A percentile compares a stretch with the other conserved stretches of the same genome.
phyloP scores from a whole-genome alignment of 2,329 filamentous ascomycete genomes.

The Penicillium sp. region DNA sequence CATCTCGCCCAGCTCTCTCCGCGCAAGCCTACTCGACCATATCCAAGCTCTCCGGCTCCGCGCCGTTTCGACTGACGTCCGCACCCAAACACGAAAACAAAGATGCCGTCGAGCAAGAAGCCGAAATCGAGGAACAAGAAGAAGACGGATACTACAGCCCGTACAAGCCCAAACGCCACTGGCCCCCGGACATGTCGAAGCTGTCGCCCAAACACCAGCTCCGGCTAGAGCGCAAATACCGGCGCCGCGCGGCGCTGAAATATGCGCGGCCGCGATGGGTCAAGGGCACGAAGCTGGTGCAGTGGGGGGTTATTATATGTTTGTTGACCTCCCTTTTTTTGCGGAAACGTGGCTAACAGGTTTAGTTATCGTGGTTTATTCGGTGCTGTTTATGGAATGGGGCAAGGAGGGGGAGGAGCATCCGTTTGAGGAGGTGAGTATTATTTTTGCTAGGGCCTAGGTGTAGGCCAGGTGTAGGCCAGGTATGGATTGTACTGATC shows the following conservation, averaged over 20 bases:
- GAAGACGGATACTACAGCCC: constrained; percentile 49
- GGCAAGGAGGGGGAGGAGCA: constrained; percentile 31
- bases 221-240: constrained; percentile 63
- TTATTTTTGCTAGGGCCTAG: background rate
- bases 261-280: constrained; percentile 57
- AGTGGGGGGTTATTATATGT: constrained; percentile 54
- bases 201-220: constrained; percentile 64
- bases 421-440: constrained; percentile 39
- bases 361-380: constrained; percentile 41
- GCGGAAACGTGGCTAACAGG: background rate
- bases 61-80: constrained; percentile 12
- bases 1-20: background rate
- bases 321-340: constrained; percentile 20
- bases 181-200: constrained; percentile 62
- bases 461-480: constrained; percentile 13
- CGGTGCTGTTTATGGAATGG: constrained; percentile 44
- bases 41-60: background rate
- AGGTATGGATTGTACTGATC: background rate
- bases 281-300: constrained; percentile 55
- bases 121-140: constrained; percentile 6
- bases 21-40: constrained; percentile 5
- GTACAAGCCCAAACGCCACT: constrained; percentile 58
- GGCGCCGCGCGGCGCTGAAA: constrained; percentile 58
- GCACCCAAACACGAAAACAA: background rate
- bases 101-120: background rate